Base-by-base conservation (phyloP, 805 yeast species). In the Tetrapisispora taiwanensis region DNA sequence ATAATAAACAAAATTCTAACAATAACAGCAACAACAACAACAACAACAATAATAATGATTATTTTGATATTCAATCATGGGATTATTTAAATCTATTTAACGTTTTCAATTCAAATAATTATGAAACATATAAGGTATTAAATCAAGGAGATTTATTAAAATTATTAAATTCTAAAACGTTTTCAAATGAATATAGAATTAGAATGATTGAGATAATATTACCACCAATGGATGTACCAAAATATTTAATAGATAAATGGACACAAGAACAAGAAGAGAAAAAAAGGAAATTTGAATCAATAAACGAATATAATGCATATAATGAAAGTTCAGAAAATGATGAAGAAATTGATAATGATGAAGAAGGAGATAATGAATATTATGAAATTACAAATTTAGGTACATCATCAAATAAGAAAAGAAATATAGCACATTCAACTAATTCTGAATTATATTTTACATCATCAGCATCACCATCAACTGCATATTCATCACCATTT, bases 1-100 rank as follows among this genome's bases (percentile, higher is more conserved):
- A 36, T 9, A 36, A 36, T 36, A 36, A 15, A 24, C 7, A n/a
- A 7, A 24, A 15, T 14, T 13, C 20, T 6, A 20, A 20, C 13
- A 12, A 4, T 34, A 4, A 7, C 2, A 13, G 24, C 3, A 15
- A 14, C 13, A 6, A 7, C 7, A 63, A 63, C 2, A 13, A 36
- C 3, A 15, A 14, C 13, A 6, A 7, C 7, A 63, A 63, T 1
- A 78, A 79, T 44, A 55, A 69, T 13, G 53, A 56, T 10, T 78
- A 78, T 59, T 78, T 79, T 50, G 81, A 78, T 49, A 72, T 79
- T 47, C 81, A 77, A 50, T 73, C 73, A 39, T 79, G 85, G 85
- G 66, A 76, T 43, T 75, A 75, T 64, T 57, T 69, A 35, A 56
- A 59, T 41, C 48, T 75, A 28, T 59, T 74, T 24, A 61, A 66